phyloP scores from a whole-genome alignment of 1,139 yeast species.

The Protomyces arabidopsidicola region DNA sequence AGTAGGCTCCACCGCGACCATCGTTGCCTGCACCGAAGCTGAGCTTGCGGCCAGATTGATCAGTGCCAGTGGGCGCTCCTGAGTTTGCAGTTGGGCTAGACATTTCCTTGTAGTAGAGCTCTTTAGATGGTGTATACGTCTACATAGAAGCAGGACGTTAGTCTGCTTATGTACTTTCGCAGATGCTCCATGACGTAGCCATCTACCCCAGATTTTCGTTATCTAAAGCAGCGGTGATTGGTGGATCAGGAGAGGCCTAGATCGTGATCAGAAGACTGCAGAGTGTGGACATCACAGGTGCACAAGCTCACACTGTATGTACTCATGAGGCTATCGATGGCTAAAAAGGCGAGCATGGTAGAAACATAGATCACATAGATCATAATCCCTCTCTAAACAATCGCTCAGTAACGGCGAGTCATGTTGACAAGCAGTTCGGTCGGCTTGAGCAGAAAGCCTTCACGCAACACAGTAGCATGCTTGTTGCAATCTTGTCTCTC shows the following conservation, averaged over 20 bases:
- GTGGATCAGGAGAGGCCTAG: neutral
- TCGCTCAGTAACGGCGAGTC: neutral
- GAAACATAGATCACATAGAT: too few relatives aligned
- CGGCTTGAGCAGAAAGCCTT: slow-evolving; percentile 21
- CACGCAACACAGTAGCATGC: slow-evolving; percentile 11
- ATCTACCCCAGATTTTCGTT: neutral
- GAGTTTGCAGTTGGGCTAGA: slow-evolving; percentile 4
- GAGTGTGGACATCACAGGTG: too few relatives aligned
- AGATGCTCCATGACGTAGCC: neutral
- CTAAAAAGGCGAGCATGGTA: too few relatives aligned
- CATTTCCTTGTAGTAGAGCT: neutral
- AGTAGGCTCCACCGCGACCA: slow-evolving; percentile 21
- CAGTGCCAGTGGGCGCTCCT: neutral
- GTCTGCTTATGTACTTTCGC: neutral
- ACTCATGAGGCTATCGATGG: too few relatives aligned
- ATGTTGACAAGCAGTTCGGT: slow-evolving; percentile 14
- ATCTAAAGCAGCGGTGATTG: neutral
- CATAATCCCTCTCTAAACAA: too few relatives aligned
- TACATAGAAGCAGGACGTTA: neutral
- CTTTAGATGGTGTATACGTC: neutral
- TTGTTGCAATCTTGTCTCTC: slow-evolving; percentile 2
- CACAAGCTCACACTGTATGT: too few relatives aligned
- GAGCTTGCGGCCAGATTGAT: slow-evolving; percentile 4
- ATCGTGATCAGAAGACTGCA: too few relatives aligned
- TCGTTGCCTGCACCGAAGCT: slow-evolving; percentile 26